Percentiles rank a stretch among this genome's conserved stretches.
These are phyloP conservation scores for Ambrosiella xylebori DNA, from an alignment of 2,329 filamentous ascomycete species.

Conservation along the genomic window DNA sequence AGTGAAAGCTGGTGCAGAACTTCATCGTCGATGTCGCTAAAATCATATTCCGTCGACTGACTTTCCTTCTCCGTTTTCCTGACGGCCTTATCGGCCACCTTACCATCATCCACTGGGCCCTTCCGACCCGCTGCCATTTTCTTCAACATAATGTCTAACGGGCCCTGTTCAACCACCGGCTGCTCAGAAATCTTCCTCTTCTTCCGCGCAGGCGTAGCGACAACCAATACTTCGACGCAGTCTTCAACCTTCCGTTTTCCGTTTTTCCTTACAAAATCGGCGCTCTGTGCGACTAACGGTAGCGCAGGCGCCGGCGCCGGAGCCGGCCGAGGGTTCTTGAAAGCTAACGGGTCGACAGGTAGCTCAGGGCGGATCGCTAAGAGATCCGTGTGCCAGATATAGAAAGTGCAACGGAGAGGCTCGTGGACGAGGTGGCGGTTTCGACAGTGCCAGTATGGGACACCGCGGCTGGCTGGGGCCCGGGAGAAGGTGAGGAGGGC, in stretches of 20 bases:
- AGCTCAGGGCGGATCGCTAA: not conserved
- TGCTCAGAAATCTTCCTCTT: too few relatives aligned
- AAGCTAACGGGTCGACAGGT: not conserved
- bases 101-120: not conserved
- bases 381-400: not conserved
- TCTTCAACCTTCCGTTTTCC: too few relatives aligned
- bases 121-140: too few relatives aligned
- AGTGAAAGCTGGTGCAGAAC: conserved; percentile 20
- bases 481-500: not conserved
- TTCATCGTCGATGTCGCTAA: conserved; percentile 3
- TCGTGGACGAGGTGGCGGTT: not conserved
- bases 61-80: too few relatives aligned
- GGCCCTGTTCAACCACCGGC: too few relatives aligned
- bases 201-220: too few relatives aligned
- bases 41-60: not conserved
- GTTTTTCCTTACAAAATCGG: too few relatives aligned
- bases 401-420: not conserved
- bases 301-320: too few relatives aligned
- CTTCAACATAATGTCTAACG: too few relatives aligned
- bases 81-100: not conserved
- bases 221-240: too few relatives aligned
- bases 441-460: not conserved
- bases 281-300: too few relatives aligned
- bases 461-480: not conserved
- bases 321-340: too few relatives aligned